Conservation (phyloP, 495 filamentous ascomycete species). For the Hypoxylon trugodes region DNA sequence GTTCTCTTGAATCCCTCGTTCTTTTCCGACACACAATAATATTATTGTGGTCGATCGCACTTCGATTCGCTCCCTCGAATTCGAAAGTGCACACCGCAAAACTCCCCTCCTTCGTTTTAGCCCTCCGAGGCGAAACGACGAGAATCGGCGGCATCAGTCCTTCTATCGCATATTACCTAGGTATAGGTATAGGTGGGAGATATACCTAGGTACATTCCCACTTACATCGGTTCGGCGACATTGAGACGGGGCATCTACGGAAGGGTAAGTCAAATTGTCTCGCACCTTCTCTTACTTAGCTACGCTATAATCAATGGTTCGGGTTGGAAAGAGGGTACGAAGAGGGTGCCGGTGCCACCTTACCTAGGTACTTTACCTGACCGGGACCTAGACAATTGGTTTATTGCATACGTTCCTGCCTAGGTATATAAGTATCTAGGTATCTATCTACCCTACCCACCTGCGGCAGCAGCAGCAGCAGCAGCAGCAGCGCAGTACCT, state of each 20-base stretch:
- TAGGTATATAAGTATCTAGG: too few relatives aligned
- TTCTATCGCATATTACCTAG: not conserved
- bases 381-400: too few relatives aligned
- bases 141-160: not conserved
- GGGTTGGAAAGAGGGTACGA: not conserved
- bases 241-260: constrained; percentile 9
- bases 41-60: constrained; percentile 25
- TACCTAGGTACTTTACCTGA: too few relatives aligned
- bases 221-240: too few relatives aligned
- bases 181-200: too few relatives aligned
- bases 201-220: too few relatives aligned
- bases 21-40: constrained; percentile 24
- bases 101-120: constrained; percentile 38
- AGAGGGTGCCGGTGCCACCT: too few relatives aligned
- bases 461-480: too few relatives aligned
- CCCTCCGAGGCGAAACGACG: constrained; percentile 36
- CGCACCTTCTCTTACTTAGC: constrained; percentile 9
- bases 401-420: too few relatives aligned
- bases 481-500: too few relatives aligned
- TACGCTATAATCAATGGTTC: not conserved
- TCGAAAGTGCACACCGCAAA: constrained; percentile 21
- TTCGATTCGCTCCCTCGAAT: constrained; percentile 13
- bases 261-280: constrained; percentile 18
- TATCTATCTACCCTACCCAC: too few relatives aligned
- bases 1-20: constrained; percentile 18